A percentile compares a stretch with the other conserved stretches of the same genome.
These are phyloP conservation scores for Citrus trifoliata DNA, from an alignment of 345 rosid species.

Conservation along the genomic window DNA sequence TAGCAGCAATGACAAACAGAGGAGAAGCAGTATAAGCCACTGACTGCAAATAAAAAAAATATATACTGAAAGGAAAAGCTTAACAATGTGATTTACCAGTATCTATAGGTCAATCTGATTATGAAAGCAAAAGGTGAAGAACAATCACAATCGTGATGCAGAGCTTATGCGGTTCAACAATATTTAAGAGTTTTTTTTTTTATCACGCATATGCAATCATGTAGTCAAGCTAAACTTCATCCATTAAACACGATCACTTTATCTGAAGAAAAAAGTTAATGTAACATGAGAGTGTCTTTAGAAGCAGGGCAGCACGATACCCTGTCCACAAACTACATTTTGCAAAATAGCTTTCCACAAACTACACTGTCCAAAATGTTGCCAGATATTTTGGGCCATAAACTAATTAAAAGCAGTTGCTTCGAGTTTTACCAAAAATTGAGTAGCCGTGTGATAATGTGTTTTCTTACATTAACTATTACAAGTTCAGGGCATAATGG, in stretches of 20 bases:
- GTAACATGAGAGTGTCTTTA: background rate
- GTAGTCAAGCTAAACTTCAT: background rate
- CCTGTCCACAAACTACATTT: no score
- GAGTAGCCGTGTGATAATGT: no score
- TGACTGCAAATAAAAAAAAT: slow-evolving; percentile 53
- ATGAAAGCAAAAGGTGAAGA: background rate
- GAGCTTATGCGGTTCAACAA: no score
- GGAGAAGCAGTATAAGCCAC: slow-evolving; percentile 83
- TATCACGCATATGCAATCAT: background rate
- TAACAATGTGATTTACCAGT: background rate
- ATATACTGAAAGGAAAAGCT: background rate
- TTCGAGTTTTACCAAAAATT: no score
- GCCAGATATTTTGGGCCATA: no score
- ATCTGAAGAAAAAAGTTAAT: background rate
- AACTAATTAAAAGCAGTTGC: no score
- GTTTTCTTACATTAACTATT: no score
- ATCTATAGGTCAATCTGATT: background rate
- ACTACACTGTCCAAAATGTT: no score
- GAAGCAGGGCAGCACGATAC: no score
- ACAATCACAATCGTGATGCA: background rate
- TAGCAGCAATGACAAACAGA: slow-evolving; percentile 51
- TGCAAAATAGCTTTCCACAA: no score
- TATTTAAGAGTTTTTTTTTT: background rate
- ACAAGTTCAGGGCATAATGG: no score
- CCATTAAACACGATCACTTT: background rate